Evolutionary conservation across 768 basidiomycete species (phyloP), one percentile per base, ranked within the genome.

Genomic region (Chalciporus sphaerocephalus): DNA sequence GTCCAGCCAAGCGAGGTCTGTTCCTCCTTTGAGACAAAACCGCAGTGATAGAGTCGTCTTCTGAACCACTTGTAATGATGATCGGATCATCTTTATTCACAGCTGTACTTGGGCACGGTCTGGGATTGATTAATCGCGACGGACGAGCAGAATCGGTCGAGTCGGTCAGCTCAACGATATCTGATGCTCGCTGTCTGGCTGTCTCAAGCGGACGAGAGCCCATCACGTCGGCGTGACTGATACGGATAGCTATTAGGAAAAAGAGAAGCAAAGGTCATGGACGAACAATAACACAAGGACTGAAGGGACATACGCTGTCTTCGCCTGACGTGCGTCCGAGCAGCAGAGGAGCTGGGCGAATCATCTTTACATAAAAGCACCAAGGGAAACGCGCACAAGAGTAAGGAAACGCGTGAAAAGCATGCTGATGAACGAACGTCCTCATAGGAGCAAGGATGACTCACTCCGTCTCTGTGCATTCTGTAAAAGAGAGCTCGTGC

Each of bases 61-160:
- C 65, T 4, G 63, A 65, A 40, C 40, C 27, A 25, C 62, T 66
- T 6, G 36, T 40, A 15, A 65, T 55, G 23, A 67, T 2, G 44
- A 65, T 65, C 10, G 53, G 47, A 22, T 58, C 53, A 6, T 54
- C 38, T 15, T 25, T 17, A 33, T 11, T 47, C 6, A 30, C 34
- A 4, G 1, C 12, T 10, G 15, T 9, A 16, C 13, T 41, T 32
- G 20, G 34, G n/a, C 8, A 24, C 12, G 36, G 23, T 5, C 22
- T 36, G 17, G 18, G 13, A 40, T 27, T 18, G 24, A 22, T 22
- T 4, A 13, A 13, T 8, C 39, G 57, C 34, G 44, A 37, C 1
- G 28, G 44, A n/a, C 44, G 41, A 3, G 7, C 13, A 21, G 51
- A 34, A 15, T 52, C 60, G 21, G 53, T 44, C 36, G 60, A 67